These are phyloP conservation scores for Neurospora tetraspora DNA, from an alignment of 495 filamentous ascomycete genomes.

Conservation along the genomic window DNA sequence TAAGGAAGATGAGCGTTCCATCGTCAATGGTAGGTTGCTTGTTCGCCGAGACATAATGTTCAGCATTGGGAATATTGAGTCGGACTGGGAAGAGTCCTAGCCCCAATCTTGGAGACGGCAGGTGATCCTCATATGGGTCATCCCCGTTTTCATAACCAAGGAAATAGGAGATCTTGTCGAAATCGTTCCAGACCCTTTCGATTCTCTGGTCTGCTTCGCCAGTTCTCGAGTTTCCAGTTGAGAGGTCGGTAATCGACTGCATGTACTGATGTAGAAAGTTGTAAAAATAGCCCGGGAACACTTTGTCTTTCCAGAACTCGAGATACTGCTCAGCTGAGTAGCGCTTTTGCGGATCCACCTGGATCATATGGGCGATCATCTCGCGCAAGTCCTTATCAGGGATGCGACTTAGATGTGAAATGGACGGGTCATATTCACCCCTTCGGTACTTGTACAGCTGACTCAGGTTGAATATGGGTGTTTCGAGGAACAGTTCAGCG, in stretches of 20 bases:
- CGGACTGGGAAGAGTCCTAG: conserved; percentile 60
- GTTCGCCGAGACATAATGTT: conserved; percentile 45
- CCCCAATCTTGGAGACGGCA: conserved; percentile 33
- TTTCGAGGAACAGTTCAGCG: conserved; percentile 92
- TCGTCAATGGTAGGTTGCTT: conserved; percentile 54
- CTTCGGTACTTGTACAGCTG: conserved; percentile 91
- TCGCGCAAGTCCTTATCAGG: conserved; percentile 79
- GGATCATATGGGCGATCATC: conserved; percentile 90
- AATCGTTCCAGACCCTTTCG: conserved; percentile 83
- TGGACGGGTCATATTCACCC: conserved; percentile 81
- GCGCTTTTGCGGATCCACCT: conserved; percentile 78
- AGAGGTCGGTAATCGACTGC: conserved; percentile 91
- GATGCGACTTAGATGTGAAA: conserved; percentile 72
- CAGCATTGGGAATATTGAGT: conserved; percentile 78
- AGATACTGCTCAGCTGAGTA: conserved; percentile 93
- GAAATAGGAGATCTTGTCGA: conserved; percentile 95
- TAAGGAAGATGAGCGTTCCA: conserved; percentile 86
- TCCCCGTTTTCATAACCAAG: conserved; percentile 57
- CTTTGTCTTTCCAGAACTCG: conserved; percentile 81
- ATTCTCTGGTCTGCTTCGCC: conserved; percentile 88
- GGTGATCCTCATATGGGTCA: conserved; percentile 17
- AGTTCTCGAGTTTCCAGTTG: conserved; percentile 54
- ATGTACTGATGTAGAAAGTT: conserved; percentile 96
- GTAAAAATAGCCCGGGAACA: conserved; percentile 94
- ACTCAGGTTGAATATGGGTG: conserved; percentile 83